Evolutionary conservation across 1,139 yeast species (phyloP).

Genomic region (Taphrina sp.): DNA sequence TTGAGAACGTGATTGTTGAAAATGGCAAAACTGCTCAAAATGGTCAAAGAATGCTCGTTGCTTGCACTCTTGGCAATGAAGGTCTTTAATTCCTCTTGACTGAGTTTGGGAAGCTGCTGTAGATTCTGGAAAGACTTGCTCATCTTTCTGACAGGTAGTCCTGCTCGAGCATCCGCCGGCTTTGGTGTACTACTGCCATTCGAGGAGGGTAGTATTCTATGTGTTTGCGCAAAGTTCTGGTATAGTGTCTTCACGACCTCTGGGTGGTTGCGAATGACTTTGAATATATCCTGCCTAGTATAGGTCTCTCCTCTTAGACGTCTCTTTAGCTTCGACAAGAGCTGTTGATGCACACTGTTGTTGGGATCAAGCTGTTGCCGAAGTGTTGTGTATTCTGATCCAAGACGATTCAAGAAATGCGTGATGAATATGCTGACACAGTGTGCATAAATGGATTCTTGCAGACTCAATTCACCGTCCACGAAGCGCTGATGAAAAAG

Average conservation of each 20-base stretch:
- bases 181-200: slow-evolving; percentile 52
- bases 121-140: slow-evolving; percentile 1
- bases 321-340: slow-evolving; percentile 65
- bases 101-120: slow-evolving; percentile 43
- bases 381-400: slow-evolving; percentile 80
- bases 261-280: slow-evolving; percentile 67
- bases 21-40: slow-evolving; percentile 73
- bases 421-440: slow-evolving; percentile 89
- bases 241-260: slow-evolving; percentile 78
- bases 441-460: slow-evolving; percentile 92
- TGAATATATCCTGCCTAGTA: slow-evolving; percentile 78
- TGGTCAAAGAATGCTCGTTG: slow-evolving; percentile 75
- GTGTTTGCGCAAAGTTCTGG: slow-evolving; percentile 88
- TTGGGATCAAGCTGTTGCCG: slow-evolving; percentile 61
- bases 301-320: slow-evolving; percentile 91
- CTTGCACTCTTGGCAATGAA: slow-evolving; percentile 69
- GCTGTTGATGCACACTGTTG: slow-evolving; percentile 53
- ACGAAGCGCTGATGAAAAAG: slow-evolving; percentile 74
- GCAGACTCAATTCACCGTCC: slow-evolving; percentile 77
- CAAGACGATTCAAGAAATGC: slow-evolving; percentile 90
- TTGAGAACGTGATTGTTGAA: slow-evolving; percentile 86
- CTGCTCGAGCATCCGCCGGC: slow-evolving; percentile 51
- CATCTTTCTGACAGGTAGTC: background rate
- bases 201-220: slow-evolving; percentile 66
- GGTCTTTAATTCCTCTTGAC: slow-evolving; percentile 70